Evolutionary conservation across 2,329 filamentous ascomycete species (phyloP).

Genomic region (Rhynchosporium secalis): DNA sequence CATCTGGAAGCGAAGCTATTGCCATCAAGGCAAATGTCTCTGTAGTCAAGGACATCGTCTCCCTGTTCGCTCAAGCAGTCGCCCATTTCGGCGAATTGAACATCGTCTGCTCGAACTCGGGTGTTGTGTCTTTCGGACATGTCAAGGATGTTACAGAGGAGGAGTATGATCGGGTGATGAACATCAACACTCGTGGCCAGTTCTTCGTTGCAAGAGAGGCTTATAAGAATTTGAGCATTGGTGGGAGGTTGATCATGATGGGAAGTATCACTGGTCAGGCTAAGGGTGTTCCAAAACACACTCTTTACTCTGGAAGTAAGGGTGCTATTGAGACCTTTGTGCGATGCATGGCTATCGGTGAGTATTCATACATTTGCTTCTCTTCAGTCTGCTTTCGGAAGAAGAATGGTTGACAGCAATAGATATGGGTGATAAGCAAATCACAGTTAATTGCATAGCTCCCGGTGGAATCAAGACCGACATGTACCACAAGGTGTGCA

Average conservation of each 20-base stretch:
- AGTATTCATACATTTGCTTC: constrained; percentile 32
- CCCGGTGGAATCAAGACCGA: constrained; percentile 67
- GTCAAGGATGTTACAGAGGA: constrained; percentile 37
- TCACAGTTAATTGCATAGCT: constrained; percentile 68
- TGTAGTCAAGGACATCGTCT: constrained; percentile 41
- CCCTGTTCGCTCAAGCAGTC: constrained; percentile 34
- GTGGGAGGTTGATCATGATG: constrained; percentile 75
- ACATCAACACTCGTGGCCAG: constrained; percentile 65
- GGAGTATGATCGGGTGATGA: constrained; percentile 51
- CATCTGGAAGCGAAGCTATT: constrained; percentile 52
- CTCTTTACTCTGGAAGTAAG: constrained; percentile 74
- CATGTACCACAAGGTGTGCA: constrained; percentile 69
- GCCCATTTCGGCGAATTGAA: constrained; percentile 38
- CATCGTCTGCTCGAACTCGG: constrained; percentile 40
- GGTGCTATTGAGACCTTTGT: constrained; percentile 77
- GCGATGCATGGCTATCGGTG: constrained; percentile 69
- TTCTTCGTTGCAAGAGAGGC: constrained; percentile 78
- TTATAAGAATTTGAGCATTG: constrained; percentile 68
- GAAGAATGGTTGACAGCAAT: constrained; percentile 54
- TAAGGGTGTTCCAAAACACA: constrained; percentile 68
- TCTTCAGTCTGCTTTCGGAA: background rate
- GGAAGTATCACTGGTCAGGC: constrained; percentile 68
- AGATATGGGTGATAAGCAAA: constrained; percentile 59
- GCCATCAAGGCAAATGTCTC: constrained; percentile 62
- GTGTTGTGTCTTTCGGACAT: constrained; percentile 54